A percentile compares a stretch with the other conserved stretches of the same genome.
These are phyloP conservation scores for Arctostaphylos glauca DNA, from an alignment of 148 eudicot genomes.

Conservation along the genomic window DNA sequence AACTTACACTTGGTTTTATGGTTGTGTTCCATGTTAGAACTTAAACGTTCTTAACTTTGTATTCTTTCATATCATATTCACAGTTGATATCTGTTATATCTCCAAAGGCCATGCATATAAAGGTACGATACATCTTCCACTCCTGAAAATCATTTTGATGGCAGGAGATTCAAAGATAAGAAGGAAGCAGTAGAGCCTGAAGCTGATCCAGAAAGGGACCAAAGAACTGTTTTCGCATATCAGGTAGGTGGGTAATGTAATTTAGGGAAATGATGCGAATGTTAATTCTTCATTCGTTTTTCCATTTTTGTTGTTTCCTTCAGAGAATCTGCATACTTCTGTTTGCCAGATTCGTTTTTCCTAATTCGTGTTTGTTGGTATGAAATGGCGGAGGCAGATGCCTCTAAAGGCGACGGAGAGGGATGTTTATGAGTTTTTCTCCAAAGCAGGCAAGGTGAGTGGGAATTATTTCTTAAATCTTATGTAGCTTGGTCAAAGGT, in stretches of 20 bases:
- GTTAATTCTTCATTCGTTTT: not conserved
- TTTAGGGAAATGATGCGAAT: not conserved
- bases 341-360: constrained; percentile 6
- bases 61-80: not conserved
- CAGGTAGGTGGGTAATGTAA: constrained; percentile 48
- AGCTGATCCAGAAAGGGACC: constrained; percentile 99
- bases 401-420: constrained; percentile 89
- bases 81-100: not conserved
- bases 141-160: constrained; percentile 30
- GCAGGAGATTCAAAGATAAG: constrained; percentile 88
- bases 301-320: not conserved
- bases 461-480: not conserved
- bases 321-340: not conserved
- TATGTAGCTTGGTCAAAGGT: not conserved
- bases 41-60: not conserved
- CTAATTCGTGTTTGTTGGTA: constrained; percentile 11
- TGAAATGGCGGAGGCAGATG: constrained; percentile 52
- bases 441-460: constrained; percentile 93
- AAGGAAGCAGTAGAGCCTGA: constrained; percentile 87
- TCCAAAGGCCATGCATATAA: not conserved
- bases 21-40: not conserved
- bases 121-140: constrained; percentile 11
- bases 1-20: not conserved
- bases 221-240: constrained; percentile 97
- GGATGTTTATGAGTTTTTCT: constrained; percentile 90